Evolutionary conservation across 1,139 yeast genomes (phyloP), one percentile per base, ranked within the genome.

Genomic region (Kodamaea alishanica): DNA sequence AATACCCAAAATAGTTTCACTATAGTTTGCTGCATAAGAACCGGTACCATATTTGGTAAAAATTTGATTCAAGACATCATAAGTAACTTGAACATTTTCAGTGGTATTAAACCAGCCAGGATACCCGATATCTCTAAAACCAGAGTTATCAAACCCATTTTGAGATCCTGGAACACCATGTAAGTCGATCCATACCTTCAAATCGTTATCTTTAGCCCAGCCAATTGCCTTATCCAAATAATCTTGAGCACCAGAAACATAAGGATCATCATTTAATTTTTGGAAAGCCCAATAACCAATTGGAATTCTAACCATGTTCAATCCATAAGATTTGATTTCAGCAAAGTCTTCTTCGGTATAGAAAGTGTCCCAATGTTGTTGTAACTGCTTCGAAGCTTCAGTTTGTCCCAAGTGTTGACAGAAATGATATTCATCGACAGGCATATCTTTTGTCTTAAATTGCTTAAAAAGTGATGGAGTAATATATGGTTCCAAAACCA

Each of bases 131-230:
- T 71, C 73, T 51, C 84, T 65, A 35, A 62, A 57, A 1, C 87
- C 87, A 3, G 84, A 77, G 54, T 80, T 80, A 50, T 81, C 86
- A 54, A 80, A 80, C n/a, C 86, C 86, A 54, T 81, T 80, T 50
- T 80, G 86, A 2, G 84, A 75, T 1, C 84, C 84, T 2, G 85
- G 85, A 6, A 71, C 77, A 23, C 85, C 85, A 51, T 81, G 86
- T 39, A 80, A 59, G 54, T 80, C 85, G 38, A 81, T 63, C 84
- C 81, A 75, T 8, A 77, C 79, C 45, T 74, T 76, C 39, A 80
- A 55, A 25, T 63, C 75, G 46, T 74, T 55, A 25, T 62, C 58
- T 27, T 65, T 51, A 22, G 80, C 72, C 87, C 87, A 80, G 24
- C 55, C 65, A 28, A 80, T 59, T 2, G 84, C 81, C 43, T 63